Conservation (phyloP, 176 grass and related monocot genomes). For the Leersia perrieri region DNA sequence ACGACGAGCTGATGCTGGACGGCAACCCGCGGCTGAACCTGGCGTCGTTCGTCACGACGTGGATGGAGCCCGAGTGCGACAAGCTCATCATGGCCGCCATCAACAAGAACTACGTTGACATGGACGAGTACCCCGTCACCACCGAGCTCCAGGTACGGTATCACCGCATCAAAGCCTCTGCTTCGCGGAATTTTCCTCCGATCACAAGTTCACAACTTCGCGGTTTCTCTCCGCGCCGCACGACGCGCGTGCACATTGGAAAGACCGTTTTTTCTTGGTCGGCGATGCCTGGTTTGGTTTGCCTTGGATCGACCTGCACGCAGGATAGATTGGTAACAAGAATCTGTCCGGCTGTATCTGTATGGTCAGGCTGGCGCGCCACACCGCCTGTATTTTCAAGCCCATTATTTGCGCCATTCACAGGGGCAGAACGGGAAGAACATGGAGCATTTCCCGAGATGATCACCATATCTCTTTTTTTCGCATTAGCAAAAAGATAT, state of each 20-base stretch:
- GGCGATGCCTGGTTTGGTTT: not conserved
- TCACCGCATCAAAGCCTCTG: not conserved
- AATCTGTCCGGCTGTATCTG: not conserved
- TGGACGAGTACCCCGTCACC: conserved; percentile 98
- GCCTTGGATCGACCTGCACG: not conserved
- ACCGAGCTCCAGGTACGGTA: conserved; percentile 82
- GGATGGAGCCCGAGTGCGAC: conserved; percentile 99
- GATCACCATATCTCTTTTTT: not conserved
- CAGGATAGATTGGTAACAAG: not conserved
- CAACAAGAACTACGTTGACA: conserved; percentile 99
- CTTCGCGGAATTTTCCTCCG: not conserved
- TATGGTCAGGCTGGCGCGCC: too few species aligned
- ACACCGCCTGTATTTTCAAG: not conserved
- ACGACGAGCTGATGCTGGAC: conserved; percentile 99
- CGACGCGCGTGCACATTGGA: not conserved
- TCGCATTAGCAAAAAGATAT: not conserved
- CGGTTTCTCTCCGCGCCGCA: not conserved
- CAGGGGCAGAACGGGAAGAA: not conserved
- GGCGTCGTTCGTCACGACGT: conserved; percentile 92
- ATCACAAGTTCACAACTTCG: not conserved
- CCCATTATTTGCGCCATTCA: not conserved
- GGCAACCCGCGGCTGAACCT: conserved; percentile 96
- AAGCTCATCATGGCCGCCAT: conserved; percentile 91
- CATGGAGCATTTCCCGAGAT: not conserved
- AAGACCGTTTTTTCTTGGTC: not conserved